Base-by-base conservation (phyloP, 1,284 basidiomycete genomes). In the Hymenochaete sp. region DNA sequence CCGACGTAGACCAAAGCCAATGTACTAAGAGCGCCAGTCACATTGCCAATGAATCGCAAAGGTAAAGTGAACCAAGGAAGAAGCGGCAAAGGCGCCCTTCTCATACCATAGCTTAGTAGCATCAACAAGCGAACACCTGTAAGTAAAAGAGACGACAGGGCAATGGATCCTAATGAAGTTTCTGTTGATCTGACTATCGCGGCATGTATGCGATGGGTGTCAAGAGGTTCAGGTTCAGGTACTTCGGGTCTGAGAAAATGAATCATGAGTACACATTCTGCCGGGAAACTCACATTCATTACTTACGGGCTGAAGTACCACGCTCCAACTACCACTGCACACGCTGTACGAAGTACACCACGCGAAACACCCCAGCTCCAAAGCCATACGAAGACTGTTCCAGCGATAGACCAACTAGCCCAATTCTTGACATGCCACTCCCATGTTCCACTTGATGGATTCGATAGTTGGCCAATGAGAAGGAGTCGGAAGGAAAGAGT, bases 331-430 rank as follows among this genome's bases (percentile, higher is more conserved):
- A 93, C 87, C 21, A 80, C 84, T 0, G 89, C 82, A 38, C 83
- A 80, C 0, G 82, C 79, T 32, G 86, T 87, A 4, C 89, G 70
- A 43, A 92, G 66, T 0, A 91, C 61, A 1, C 93, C 92, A 25
- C 92, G 72, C 11, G 87, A 78, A 2, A 96, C 81, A 13, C 81
- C 86, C 87, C 91, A 93, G 8, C 77, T 86, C 92, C 92, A 97
- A 1, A 93, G 62, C 88, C 91, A 95, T 0, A 88, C 69, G 0
- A 67, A 68, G 2, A 83, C 66, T 0, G 82, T 75, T 2, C 73
- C 70, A 35, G 74, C 71, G 16, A 92, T 88, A 0, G 86, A 75
- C 82, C 85, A 90, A 43, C 86, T 79, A 0, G 90, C 89, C 71
- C 83, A 88, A n/a, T 77, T 74, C 24, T 69, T 61, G 9, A 93